Conservation (phyloP, 78 protist species). For the Tieghemostelium lacteum region DNA sequence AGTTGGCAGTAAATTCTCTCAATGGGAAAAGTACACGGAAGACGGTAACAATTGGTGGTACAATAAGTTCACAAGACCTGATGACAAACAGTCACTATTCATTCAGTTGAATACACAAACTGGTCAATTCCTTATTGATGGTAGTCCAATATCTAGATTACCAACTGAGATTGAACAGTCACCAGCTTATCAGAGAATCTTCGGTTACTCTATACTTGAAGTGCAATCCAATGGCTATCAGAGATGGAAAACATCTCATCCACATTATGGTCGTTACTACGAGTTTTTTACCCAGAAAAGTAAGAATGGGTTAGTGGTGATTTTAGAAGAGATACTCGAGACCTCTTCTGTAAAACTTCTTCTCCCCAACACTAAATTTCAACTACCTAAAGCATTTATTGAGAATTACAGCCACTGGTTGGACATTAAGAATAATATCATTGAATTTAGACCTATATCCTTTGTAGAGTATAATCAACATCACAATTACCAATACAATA, state of each 20-base stretch:
- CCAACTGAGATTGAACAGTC: neutral
- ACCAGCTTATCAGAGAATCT: neutral
- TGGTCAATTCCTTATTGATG: neutral
- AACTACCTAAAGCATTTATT: neutral
- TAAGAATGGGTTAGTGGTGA: too few relatives aligned
- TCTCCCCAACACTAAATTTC: neutral
- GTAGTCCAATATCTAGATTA: neutral
- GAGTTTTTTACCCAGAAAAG: too few relatives aligned
- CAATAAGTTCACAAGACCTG: neutral
- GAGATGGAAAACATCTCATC: neutral
- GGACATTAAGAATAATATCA: neutral
- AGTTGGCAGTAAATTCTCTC: neutral
- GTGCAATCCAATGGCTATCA: neutral
- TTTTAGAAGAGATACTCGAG: neutral
- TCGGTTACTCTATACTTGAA: neutral
- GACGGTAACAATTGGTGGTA: neutral
- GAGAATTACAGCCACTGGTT: neutral
- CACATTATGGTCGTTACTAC: too few relatives aligned
- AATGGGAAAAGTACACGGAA: neutral
- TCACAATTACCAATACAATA: neutral
- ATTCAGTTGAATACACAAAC: neutral
- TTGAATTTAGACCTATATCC: neutral
- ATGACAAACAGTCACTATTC: neutral
- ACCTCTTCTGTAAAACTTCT: too few relatives aligned
- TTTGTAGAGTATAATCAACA: neutral